These are phyloP conservation scores for Suaeda aralocaspica DNA, from an alignment of 148 eudicot genomes.

Conservation along the genomic window DNA sequence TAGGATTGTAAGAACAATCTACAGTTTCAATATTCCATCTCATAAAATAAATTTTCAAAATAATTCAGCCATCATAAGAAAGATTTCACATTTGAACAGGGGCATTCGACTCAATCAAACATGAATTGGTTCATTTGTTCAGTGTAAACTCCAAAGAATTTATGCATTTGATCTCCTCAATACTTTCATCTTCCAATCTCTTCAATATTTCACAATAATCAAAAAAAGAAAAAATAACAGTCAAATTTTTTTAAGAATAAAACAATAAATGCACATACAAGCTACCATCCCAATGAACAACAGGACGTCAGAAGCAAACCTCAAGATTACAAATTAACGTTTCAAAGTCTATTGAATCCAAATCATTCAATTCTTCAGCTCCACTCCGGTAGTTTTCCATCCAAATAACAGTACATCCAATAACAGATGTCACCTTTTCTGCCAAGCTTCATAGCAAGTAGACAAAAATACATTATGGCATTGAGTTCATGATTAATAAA, in stretches of 20 bases:
- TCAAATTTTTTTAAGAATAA: not conserved
- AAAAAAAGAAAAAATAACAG: not conserved
- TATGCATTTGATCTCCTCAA: not conserved
- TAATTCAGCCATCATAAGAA: too few species aligned
- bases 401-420: constrained; percentile 76
- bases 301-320: constrained; percentile 40
- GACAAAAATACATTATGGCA: constrained; percentile 9
- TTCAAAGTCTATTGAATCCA: constrained; percentile 86
- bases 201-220: not conserved
- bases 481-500: too few species aligned
- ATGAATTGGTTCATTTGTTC: not conserved
- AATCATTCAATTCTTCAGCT: constrained; percentile 78
- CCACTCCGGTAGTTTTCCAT: constrained; percentile 97
- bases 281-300: not conserved
- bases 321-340: constrained; percentile 72
- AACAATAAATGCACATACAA: not conserved
- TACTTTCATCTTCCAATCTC: not conserved
- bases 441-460: constrained; percentile 71
- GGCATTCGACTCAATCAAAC: not conserved
- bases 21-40: not conserved
- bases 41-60: too few species aligned
- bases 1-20: not conserved
- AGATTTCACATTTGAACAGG: not conserved
- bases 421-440: constrained; percentile 97
- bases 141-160: not conserved